Conservation (phyloP, 2,329 filamentous ascomycete genomes). For the Beauveria sp. region DNA sequence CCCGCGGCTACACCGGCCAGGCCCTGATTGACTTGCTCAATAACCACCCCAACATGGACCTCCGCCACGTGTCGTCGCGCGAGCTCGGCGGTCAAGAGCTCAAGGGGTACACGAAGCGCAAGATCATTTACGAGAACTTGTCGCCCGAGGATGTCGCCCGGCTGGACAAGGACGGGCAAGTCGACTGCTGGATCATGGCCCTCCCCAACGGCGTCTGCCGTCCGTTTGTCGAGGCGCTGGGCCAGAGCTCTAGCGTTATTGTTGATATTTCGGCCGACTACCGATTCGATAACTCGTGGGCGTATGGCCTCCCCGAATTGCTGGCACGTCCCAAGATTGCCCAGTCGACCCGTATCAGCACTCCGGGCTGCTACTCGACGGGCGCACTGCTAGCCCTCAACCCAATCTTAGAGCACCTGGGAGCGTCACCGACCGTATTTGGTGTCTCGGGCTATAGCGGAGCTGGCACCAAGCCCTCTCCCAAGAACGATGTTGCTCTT, state of each 20-base stretch:
- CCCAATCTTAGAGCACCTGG: conserved; percentile 68
- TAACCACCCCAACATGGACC: conserved; percentile 79
- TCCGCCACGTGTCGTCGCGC: conserved; percentile 85
- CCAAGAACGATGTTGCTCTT: conserved; percentile 83
- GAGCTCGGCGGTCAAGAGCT: conserved; percentile 83
- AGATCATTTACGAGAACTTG: conserved; percentile 88
- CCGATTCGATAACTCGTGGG: conserved; percentile 78
- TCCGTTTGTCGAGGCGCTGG: conserved; percentile 84
- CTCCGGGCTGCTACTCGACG: conserved; percentile 93
- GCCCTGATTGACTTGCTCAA: conserved; percentile 83
- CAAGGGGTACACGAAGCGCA: conserved; percentile 81
- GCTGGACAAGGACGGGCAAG: conserved; percentile 75
- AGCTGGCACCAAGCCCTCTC: conserved; percentile 85
- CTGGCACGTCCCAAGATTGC: conserved; percentile 69
- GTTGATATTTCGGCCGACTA: conserved; percentile 96
- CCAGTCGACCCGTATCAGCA: conserved; percentile 73
- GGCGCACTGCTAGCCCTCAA: conserved; percentile 85
- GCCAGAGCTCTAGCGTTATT: conserved; percentile 63
- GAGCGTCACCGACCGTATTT: conserved; percentile 73
- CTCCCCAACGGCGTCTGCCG: conserved; percentile 92
- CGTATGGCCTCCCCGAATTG: conserved; percentile 84
- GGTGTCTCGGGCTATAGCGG: conserved; percentile 92
- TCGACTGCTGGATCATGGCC: conserved; percentile 97
- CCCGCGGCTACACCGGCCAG: conserved; percentile 89
- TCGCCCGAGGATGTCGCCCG: conserved; percentile 76